Conservation (phyloP, 768 basidiomycete genomes). For the Hebeloma cylindrosporum region DNA sequence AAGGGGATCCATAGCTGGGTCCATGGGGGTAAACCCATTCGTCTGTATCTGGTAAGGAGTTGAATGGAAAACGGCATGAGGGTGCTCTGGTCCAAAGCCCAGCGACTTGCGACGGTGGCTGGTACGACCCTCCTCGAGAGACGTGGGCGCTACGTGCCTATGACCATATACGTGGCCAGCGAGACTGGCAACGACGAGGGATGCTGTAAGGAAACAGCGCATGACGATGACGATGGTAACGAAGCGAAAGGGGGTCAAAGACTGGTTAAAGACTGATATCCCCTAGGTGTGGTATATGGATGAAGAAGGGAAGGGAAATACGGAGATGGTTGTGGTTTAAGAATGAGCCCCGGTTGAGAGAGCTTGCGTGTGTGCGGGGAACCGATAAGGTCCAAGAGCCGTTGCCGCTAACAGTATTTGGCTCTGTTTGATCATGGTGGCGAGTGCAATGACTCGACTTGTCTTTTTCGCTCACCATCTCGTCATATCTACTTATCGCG, state of each 20-base stretch:
- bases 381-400: slow-evolving; percentile 20
- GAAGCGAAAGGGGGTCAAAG: slow-evolving; percentile 13
- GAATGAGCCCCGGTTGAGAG: slow-evolving; percentile 21
- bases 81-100: slow-evolving; percentile 80
- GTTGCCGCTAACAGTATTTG: slow-evolving; percentile 13
- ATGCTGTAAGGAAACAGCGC: slow-evolving; percentile 67
- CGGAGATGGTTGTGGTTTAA: slow-evolving; percentile 22
- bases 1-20: slow-evolving; percentile 46
- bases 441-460: slow-evolving; percentile 20
- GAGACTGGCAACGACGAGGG: slow-evolving; percentile 58
- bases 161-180: slow-evolving; percentile 57
- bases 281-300: slow-evolving; percentile 4
- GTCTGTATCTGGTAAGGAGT: slow-evolving; percentile 46
- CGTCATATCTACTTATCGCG: no score
- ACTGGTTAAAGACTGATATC: slow-evolving; percentile 18
- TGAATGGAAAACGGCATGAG: slow-evolving; percentile 66
- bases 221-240: slow-evolving; percentile 32
- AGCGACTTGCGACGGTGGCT: slow-evolving; percentile 80
- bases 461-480: slow-evolving; percentile 11
- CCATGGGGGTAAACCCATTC: slow-evolving; percentile 40
- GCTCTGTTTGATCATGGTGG: slow-evolving; percentile 19
- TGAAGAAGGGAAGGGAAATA: slow-evolving; percentile 2
- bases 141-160: slow-evolving; percentile 24
- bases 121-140: slow-evolving; percentile 31
- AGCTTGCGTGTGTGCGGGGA: slow-evolving; percentile 15